These are phyloP conservation scores for Wickerhamomyces kurtzmanii DNA, from an alignment of 805 yeast species.

Conservation along the genomic window DNA sequence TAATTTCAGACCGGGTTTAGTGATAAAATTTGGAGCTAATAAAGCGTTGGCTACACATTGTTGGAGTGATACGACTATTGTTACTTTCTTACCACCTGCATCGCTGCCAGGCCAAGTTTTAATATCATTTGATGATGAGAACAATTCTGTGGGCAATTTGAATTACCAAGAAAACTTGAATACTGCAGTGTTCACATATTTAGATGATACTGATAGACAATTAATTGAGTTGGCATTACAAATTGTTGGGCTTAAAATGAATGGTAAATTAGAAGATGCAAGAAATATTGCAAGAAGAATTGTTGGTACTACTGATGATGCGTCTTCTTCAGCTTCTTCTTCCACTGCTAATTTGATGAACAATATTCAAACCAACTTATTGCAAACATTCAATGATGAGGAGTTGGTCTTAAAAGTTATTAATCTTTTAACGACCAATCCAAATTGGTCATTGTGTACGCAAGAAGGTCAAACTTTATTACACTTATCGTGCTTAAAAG, in stretches of 20 bases:
- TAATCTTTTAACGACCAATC: conserved; percentile 58
- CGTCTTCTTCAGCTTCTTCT: conserved; percentile 10
- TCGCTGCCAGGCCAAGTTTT: conserved; percentile 82
- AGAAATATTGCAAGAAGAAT: conserved; percentile 86
- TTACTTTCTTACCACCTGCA: conserved; percentile 91
- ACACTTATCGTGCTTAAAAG: conserved; percentile 76
- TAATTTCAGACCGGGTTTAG: conserved; percentile 74
- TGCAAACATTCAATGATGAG: conserved; percentile 21
- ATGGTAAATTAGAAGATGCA: conserved; percentile 92
- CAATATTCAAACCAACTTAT: conserved; percentile 4
- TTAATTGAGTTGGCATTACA: conserved; percentile 91
- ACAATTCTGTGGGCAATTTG: conserved; percentile 6
- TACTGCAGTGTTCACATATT: conserved; percentile 65
- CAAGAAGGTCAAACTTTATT: conserved; percentile 78
- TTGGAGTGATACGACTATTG: conserved; percentile 93
- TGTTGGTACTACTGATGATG: conserved; percentile 26
- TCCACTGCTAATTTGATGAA: conserved; percentile 6
- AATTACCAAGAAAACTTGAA: conserved; percentile 8
- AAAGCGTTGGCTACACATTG: conserved; percentile 80
- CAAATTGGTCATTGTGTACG: conserved; percentile 79
- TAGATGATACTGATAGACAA: conserved; percentile 93
- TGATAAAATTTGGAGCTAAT: conserved; percentile 80
- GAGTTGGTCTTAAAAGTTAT: conserved; percentile 37
- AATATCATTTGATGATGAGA: conserved; percentile 64
- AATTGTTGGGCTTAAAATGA: conserved; percentile 94